A percentile compares a stretch with the other conserved stretches of the same genome.
phyloP scores from a whole-genome alignment of 345 rosid genomes.

The Melaleuca alternifolia region DNA sequence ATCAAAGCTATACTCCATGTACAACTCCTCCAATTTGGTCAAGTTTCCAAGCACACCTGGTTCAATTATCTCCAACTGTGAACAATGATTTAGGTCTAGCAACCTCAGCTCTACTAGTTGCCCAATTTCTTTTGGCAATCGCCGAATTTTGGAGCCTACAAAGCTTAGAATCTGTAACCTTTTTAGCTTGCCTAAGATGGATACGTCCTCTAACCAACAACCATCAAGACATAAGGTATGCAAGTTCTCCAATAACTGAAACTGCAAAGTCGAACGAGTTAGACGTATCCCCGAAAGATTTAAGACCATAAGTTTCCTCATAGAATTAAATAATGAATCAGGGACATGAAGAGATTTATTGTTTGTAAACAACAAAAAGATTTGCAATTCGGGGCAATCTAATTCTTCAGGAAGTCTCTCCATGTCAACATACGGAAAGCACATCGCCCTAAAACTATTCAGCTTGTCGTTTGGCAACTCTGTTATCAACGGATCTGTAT shows the following conservation, averaged over 20 bases:
- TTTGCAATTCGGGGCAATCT: accelerated
- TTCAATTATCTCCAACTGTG: accelerated
- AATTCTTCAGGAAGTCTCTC: accelerated
- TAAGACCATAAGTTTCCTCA: not conserved
- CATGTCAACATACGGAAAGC: not conserved
- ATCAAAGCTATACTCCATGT: not conserved
- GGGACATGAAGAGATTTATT: accelerated
- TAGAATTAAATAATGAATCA: not conserved
- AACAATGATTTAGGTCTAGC: accelerated
- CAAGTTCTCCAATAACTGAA: accelerated
- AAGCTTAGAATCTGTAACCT: not conserved
- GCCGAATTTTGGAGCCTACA: accelerated
- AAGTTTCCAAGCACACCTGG: not conserved
- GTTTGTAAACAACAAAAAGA: accelerated
- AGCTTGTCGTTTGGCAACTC: not conserved
- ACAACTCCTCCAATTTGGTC: not conserved
- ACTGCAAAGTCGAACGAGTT: accelerated
- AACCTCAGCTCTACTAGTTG: not conserved
- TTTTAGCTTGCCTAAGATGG: not conserved
- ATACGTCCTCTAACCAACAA: not conserved
- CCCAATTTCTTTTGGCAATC: not conserved
- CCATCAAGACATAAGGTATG: accelerated
- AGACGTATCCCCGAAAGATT: accelerated
- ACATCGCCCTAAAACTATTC: accelerated
- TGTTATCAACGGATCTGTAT: accelerated